Base-by-base conservation (phyloP, 179 eudicot genomes). In the Silene coronaria region DNA sequence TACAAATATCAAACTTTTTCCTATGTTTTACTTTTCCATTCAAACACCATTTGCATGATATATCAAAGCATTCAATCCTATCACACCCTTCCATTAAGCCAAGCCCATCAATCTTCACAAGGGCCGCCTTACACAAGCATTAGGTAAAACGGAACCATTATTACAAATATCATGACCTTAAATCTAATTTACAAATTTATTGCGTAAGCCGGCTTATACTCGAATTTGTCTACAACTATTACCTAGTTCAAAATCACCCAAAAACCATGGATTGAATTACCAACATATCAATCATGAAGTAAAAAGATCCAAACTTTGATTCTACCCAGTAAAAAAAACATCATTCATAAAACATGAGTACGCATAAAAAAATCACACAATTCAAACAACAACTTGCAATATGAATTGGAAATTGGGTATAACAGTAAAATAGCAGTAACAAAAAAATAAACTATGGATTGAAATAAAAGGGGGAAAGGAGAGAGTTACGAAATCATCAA, bases 401-500 rank as follows among this genome's bases (percentile, higher is more conserved):
- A 51, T 13, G 6, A 14, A 51, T 51, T 48, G 55, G 55, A 8
- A 48, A 10, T 48, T 48, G 55, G 55, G 55, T 48, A 48, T 48
- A 48, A 48, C 14, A 36, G 8, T n/a, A n/a, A 19, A 32, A 16
- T 21, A 67, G 7, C 21, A 19, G 27, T 36, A 9, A 66, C 6
- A 32, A 19, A 19, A 14, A 67, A 10, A 5, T 11, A 14, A 7
- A 63, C 9, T 34, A 34, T 11, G 24, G 30, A 23, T 6, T 42
- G 55, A 9, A 59, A 3, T n/a, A n/a, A 0, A 34, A 6, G 12
- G 6, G 22, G 19, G 17, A 23, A 3, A 22, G 7, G 26, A 0
- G 71, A 65, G 45, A 76, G 89, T 81, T 71, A 94, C 97, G 61
- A 88, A 94, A 82, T 94, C 98, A 0, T 96, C 84, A 77, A 92